Base-by-base conservation (phyloP, 768 basidiomycete genomes). In the Tricholoma terreum region DNA sequence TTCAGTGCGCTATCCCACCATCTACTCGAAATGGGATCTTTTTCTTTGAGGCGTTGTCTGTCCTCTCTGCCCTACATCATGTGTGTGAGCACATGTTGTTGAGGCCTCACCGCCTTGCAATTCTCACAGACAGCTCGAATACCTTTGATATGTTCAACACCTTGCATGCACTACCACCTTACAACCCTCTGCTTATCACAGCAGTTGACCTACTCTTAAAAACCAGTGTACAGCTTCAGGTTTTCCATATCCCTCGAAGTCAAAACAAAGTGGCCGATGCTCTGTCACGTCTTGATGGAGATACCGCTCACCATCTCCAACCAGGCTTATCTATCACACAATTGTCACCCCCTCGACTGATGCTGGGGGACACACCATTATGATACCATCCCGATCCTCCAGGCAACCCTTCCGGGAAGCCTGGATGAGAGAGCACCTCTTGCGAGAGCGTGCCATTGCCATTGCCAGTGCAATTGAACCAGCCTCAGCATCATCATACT, bases 221-320 rank as follows among this genome's bases (percentile, higher is more conserved):
- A 11, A 31, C 24, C 35, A 21, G 51, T 24, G 55, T 63, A 1
- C 38, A 69, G 4, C 45, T 71, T 0, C 60, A 66, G 0, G 65
- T 74, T 35, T 71, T 0, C 65, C 72, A 38, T 55, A 73, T 17
- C 59, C 66, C 0, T 68, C n/a, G 71, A 0, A 22, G 48, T 0
- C 19, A 63, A 0, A 77, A 77, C 45, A 15, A 9, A 0, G 58
- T 72, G 1, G 72, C 72, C 0, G 74, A 75, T 49, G 67, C 71
- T 0, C 55, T 77, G 1, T 76, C 73, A 0, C 65, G 66, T 0
- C 30, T 4, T 6, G 24, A 59, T 0, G 34, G 57, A 38, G 0
- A 11, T 2, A 21, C 2, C 4, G 64, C 66, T 1, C 0, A 6
- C 10, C 6, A 17, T 12, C 7, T 19, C 49, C 11, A 14, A 6